phyloP scores from a whole-genome alignment of 768 basidiomycete genomes.

The Psilocybe tampanensis region DNA sequence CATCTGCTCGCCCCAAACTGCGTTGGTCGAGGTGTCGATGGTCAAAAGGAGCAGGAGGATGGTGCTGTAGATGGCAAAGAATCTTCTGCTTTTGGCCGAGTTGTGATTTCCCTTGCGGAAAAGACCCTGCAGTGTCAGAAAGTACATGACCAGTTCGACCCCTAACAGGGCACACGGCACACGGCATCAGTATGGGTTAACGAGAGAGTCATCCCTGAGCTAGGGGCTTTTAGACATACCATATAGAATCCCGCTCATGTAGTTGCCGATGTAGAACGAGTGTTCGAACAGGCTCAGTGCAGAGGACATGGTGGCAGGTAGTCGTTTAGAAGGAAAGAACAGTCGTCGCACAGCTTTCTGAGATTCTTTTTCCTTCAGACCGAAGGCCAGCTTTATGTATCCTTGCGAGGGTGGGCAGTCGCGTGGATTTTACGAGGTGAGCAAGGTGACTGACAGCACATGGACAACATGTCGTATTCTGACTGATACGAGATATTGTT shows the following conservation, averaged over 20 bases:
- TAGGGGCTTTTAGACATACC: constrained; percentile 22
- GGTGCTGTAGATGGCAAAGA: constrained; percentile 31
- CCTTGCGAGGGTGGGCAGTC: constrained; percentile 1
- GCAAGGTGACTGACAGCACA: constrained; percentile 12
- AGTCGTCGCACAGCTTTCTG: constrained; percentile 10
- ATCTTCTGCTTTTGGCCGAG: constrained; percentile 21
- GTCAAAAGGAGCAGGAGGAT: constrained; percentile 28
- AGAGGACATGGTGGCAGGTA: constrained; percentile 16
- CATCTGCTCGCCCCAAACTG: constrained; percentile 34
- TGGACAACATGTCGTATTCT: constrained; percentile 11
- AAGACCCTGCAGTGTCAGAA: constrained; percentile 24
- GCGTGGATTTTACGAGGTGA: constrained; percentile 13
- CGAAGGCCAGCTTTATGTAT: constrained; percentile 17
- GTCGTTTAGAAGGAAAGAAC: neutral
- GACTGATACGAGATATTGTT: constrained; percentile 17
- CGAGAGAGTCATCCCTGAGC: neutral
- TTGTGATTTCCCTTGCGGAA: constrained; percentile 23
- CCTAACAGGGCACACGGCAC: too few species aligned
- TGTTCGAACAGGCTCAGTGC: constrained; percentile 28
- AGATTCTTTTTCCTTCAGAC: constrained; percentile 10
- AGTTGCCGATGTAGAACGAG: constrained; percentile 32
- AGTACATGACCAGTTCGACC: constrained; percentile 30
- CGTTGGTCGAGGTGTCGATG: constrained; percentile 30
- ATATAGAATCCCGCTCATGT: constrained; percentile 33
- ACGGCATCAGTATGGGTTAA: constrained; percentile 9